Evolutionary conservation across 1,284 basidiomycete genomes (phyloP).

Genomic region (Leccinum subrobustum): DNA sequence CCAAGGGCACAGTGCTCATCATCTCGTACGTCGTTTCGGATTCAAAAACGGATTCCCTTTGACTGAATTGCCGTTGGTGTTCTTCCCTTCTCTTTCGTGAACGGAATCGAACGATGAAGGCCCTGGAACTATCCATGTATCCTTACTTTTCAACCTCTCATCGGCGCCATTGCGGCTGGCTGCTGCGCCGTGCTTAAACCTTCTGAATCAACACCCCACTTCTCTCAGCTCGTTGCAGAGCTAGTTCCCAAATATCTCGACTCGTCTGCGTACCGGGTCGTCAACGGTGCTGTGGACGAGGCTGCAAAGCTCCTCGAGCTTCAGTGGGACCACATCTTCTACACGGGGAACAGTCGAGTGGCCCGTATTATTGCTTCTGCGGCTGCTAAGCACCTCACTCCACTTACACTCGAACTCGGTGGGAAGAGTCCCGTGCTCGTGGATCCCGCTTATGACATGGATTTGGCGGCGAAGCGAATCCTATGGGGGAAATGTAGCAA

Average conservation of each 20-base stretch:
- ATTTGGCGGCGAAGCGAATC: constrained; percentile 44
- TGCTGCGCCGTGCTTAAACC: constrained; percentile 60
- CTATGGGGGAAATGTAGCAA: constrained; percentile 58
- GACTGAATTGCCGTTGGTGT: background rate
- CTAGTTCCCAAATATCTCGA: constrained; percentile 68
- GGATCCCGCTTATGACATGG: constrained; percentile 46
- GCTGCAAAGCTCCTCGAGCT: constrained; percentile 50
- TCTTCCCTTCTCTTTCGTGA: background rate
- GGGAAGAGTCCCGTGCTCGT: constrained; percentile 67
- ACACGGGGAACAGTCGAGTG: constrained; percentile 43
- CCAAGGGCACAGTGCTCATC: constrained; percentile 46
- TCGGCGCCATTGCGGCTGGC: constrained; percentile 63
- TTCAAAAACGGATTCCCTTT: no score
- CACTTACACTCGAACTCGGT: constrained; percentile 64
- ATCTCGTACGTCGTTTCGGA: constrained; percentile 28
- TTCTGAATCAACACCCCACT: constrained; percentile 55
- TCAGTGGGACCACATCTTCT: constrained; percentile 60
- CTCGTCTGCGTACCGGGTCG: constrained; percentile 43
- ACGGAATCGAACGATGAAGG: constrained; percentile 22
- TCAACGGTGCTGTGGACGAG: constrained; percentile 59
- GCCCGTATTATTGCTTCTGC: constrained; percentile 61
- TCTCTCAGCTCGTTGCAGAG: constrained; percentile 51
- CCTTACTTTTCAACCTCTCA: constrained; percentile 49
- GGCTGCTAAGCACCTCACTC: constrained; percentile 64
- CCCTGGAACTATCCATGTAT: constrained; percentile 59